phyloP scores from a whole-genome alignment of 1,284 basidiomycete genomes.

The Cronartium ribicola region DNA sequence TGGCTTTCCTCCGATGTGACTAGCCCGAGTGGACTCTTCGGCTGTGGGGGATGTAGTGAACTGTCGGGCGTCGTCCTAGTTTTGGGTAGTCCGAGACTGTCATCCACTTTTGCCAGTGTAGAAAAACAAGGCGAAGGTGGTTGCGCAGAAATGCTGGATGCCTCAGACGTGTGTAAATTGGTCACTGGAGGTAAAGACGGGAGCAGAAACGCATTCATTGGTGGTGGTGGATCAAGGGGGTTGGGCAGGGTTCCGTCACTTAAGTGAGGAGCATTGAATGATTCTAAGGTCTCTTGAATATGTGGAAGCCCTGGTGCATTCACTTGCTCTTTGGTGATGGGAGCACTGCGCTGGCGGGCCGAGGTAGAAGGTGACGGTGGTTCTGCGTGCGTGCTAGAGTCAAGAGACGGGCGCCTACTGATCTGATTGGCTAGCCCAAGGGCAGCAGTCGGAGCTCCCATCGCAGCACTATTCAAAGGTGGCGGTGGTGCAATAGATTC shows the following conservation, averaged over 20 bases:
- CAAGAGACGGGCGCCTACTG: slow-evolving; percentile 31
- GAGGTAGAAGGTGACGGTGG: slow-evolving; percentile 42
- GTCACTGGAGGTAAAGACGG: slow-evolving; percentile 6
- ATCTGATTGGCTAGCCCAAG: slow-evolving; percentile 38
- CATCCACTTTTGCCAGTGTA: neutral
- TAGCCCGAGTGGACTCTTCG: neutral
- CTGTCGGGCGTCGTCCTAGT: too few species aligned
- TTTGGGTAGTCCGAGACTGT: too few species aligned
- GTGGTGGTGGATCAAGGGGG: slow-evolving; percentile 37
- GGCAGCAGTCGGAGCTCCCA: slow-evolving; percentile 41
- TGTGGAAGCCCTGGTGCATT: slow-evolving; percentile 41
- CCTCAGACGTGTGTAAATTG: slow-evolving; percentile 6
- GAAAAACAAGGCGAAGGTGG: slow-evolving; percentile 31
- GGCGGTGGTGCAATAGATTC: slow-evolving; percentile 37
- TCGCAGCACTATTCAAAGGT: slow-evolving; percentile 30
- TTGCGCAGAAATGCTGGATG: slow-evolving; percentile 26
- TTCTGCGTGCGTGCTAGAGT: slow-evolving; percentile 40
- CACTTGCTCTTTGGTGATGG: slow-evolving; percentile 41
- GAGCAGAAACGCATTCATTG: neutral
- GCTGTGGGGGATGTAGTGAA: neutral
- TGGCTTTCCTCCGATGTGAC: neutral
- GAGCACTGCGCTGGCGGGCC: slow-evolving; percentile 39
- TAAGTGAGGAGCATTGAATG: neutral
- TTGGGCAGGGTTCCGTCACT: slow-evolving; percentile 6
- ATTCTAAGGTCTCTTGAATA: slow-evolving; percentile 25